phyloP scores from a whole-genome alignment of 1,139 yeast species.

The Yamadazyma diospyri region DNA sequence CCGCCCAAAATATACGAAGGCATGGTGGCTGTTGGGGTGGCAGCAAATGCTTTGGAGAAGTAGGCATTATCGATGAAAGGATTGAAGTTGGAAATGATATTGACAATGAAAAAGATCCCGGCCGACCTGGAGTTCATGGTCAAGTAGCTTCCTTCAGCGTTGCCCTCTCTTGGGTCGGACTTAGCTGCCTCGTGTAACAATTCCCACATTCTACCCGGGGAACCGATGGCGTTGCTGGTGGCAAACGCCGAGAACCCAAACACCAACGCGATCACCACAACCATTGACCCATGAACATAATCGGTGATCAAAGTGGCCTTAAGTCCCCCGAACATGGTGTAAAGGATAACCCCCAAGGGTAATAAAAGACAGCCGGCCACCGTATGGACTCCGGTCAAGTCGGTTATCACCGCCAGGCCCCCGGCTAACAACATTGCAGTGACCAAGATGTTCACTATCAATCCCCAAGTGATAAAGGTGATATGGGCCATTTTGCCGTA shows the following conservation, averaged over 20 bases:
- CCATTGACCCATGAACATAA: slow-evolving; percentile 69
- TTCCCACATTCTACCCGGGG: slow-evolving; percentile 80
- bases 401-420: slow-evolving; percentile 75
- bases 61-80: slow-evolving; percentile 87
- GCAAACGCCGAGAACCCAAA: slow-evolving; percentile 67
- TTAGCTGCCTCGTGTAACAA: slow-evolving; percentile 55
- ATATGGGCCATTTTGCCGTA: slow-evolving; percentile 60
- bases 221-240: slow-evolving; percentile 59
- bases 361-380: slow-evolving; percentile 78
- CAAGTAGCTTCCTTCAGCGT: slow-evolving; percentile 71
- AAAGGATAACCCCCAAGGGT: slow-evolving; percentile 79
- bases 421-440: slow-evolving; percentile 87
- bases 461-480: slow-evolving; percentile 71
- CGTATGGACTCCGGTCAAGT: slow-evolving; percentile 78
- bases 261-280: slow-evolving; percentile 56
- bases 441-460: slow-evolving; percentile 82
- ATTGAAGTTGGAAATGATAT: slow-evolving; percentile 84
- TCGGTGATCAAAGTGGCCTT: slow-evolving; percentile 89
- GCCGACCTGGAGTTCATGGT: slow-evolving; percentile 77
- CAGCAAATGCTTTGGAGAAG: slow-evolving; percentile 88
- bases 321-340: slow-evolving; percentile 85
- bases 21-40: slow-evolving; percentile 77
- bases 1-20: slow-evolving; percentile 93
- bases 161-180: slow-evolving; percentile 64
- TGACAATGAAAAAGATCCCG: slow-evolving; percentile 80